Base-by-base conservation (phyloP, 805 yeast genomes). In the Cyberlindnera maritima region DNA sequence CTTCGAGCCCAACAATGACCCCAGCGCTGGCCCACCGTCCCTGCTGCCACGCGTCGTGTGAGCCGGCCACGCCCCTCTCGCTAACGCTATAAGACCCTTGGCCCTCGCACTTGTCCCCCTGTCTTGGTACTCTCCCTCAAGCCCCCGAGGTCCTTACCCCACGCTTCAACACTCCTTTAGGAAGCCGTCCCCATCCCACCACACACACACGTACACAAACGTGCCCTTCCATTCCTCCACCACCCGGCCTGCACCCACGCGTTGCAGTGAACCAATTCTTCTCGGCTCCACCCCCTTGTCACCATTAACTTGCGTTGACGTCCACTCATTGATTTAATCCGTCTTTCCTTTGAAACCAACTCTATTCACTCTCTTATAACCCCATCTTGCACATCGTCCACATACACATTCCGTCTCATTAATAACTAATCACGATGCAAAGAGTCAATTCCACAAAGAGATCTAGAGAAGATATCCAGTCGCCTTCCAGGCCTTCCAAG, bases 291-390 rank as follows among this genome's bases (percentile, higher is more conserved):
- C 18, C 4, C 17, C 28, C 34, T 29, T 59, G 64, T 60, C 65
- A 44, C 65, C 65, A 61, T 61, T 61, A 44, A 55, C 17, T 61
- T 60, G 64, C 48, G 65, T 54, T 58, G 65, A 58, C 65, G 63
- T 61, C 65, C 65, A 55, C 36, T 60, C 64, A 34, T 60, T 59
- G 41, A 29, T 43, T 44, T 37, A 43, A 43, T 39, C 49, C 43
- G 49, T 47, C 49, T 21, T 40, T 44, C 48, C 25, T 48, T 50
- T 35, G 32, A 28, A 20, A 17, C 35, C 25, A 18, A 26, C 39
- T 23, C 43, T 21, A 21, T 21, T 21, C 25, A 21, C 25, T 21
- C 25, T 9, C 25, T 21, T 21, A 5, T 21, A 21, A 5, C 9
- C 25, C 25, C 25, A 6, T 9, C 25, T 6, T 21, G 8, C 25